Conservation (phyloP, 148 eudicot genomes). For the Limonium bicolor region DNA sequence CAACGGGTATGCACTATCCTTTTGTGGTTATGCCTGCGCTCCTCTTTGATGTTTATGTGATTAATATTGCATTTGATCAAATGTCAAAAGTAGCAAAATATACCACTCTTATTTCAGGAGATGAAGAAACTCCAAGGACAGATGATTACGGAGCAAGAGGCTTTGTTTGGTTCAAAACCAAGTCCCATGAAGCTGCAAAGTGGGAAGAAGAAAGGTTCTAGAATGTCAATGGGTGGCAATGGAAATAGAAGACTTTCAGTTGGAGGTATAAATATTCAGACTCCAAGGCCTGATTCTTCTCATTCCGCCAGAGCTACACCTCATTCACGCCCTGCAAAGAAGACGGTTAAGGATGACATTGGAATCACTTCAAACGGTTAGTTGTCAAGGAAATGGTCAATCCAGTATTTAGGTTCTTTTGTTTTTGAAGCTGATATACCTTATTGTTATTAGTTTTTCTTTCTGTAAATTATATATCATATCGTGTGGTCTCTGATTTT, state of each 20-base stretch:
- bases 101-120: slow-evolving; percentile 38
- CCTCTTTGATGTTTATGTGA: background rate
- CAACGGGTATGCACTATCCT: slow-evolving; percentile 41
- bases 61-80: background rate
- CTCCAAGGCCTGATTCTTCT: slow-evolving; percentile 37
- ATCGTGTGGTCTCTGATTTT: no score
- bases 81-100: background rate
- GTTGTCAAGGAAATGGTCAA: no score
- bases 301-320: slow-evolving; percentile 55
- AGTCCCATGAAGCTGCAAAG: slow-evolving; percentile 67
- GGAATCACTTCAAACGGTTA: slow-evolving; percentile 49
- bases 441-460: no score
- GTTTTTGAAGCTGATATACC: no score
- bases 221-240: slow-evolving; percentile 42
- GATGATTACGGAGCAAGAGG: slow-evolving; percentile 68
- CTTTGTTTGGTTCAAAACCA: slow-evolving; percentile 75
- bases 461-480: no score
- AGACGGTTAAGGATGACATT: slow-evolving; percentile 30
- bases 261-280: slow-evolving; percentile 44
- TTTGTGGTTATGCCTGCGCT: no score
- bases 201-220: slow-evolving; percentile 49
- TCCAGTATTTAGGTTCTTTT: no score
- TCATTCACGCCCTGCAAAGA: slow-evolving; percentile 39
- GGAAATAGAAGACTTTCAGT: slow-evolving; percentile 36
- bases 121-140: slow-evolving; percentile 92